Evolutionary conservation across 768 basidiomycete species (phyloP).

Genomic region (Sarcomyxa edulis): DNA sequence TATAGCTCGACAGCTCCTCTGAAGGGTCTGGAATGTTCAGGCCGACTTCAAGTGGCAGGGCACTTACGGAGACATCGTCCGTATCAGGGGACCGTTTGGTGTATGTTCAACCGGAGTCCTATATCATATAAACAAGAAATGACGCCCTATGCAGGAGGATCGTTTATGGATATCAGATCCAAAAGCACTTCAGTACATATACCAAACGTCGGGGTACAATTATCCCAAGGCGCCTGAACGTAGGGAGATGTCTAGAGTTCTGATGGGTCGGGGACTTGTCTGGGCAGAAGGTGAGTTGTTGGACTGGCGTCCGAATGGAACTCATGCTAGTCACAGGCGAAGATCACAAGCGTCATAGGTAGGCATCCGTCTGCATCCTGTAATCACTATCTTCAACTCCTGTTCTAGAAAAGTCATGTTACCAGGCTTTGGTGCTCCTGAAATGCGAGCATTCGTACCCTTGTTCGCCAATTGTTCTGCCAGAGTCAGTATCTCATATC

Average conservation of each 20-base stretch:
- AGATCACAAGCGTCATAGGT: constrained; percentile 3
- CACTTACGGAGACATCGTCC: constrained; percentile 22
- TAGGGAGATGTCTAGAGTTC: constrained; percentile 14
- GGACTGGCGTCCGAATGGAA: no score
- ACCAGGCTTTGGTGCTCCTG: constrained; percentile 9
- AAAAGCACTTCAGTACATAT: constrained; percentile 27
- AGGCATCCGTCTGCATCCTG: no score
- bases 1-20: constrained; percentile 9
- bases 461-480: constrained; percentile 21
- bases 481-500: not conserved
- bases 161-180: constrained; percentile 28
- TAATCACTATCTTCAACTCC: no score
- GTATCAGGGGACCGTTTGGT: constrained; percentile 15
- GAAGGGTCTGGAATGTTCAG: constrained; percentile 10
- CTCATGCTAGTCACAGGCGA: not conserved
- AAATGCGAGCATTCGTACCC: constrained; percentile 21
- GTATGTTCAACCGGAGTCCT: constrained; percentile 6
- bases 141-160: constrained; percentile 16
- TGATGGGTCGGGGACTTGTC: constrained; percentile 6
- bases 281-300: constrained; percentile 2
- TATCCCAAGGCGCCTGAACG: constrained; percentile 22
- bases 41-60: constrained; percentile 25
- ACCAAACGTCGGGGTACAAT: constrained; percentile 22
- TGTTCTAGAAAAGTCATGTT: constrained; percentile 7
- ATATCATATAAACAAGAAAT: not conserved